These are phyloP conservation scores for Gossypium sturtianum DNA, from an alignment of 345 rosid genomes.

Conservation along the genomic window DNA sequence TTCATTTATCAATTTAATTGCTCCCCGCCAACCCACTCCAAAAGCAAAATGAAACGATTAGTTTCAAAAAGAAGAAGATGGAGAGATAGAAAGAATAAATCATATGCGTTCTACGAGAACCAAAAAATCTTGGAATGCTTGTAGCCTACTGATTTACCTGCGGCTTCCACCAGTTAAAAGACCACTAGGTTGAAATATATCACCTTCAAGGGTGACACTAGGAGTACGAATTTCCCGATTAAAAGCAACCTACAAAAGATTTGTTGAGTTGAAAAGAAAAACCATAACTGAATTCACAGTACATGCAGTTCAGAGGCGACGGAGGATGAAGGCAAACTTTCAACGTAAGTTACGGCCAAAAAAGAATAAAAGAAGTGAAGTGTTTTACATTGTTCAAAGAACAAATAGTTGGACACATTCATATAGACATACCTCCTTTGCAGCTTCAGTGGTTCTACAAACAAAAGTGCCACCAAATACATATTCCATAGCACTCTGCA, in stretches of 20 bases:
- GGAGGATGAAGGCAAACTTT: not conserved
- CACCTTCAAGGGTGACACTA: constrained; percentile 95
- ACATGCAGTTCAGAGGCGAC: not conserved
- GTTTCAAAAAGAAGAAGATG: not conserved
- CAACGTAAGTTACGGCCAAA: not conserved
- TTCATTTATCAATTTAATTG: not conserved
- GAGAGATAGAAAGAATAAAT: not conserved
- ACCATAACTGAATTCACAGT: not conserved
- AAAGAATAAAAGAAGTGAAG: not conserved
- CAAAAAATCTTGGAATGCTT: not conserved
- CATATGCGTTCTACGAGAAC: not conserved
- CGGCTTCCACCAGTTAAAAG: constrained; percentile 97
- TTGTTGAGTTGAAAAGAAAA: constrained; percentile 8
- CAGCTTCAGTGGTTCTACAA: constrained; percentile 79
- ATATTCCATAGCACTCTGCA: constrained; percentile 92
- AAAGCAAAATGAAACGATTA: constrained; percentile 9
- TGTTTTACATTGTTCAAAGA: constrained; percentile 7
- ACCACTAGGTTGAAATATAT: constrained; percentile 92
- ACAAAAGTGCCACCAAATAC: constrained; percentile 94
- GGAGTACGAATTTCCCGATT: constrained; percentile 59
- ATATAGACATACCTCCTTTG: constrained; percentile 62
- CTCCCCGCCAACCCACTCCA: not conserved
- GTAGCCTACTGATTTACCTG: constrained; percentile 37
- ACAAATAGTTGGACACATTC: not conserved
- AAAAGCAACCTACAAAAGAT: constrained; percentile 68